Conservation (phyloP, 139 green algal species). For the Chlorella sp. region DNA sequence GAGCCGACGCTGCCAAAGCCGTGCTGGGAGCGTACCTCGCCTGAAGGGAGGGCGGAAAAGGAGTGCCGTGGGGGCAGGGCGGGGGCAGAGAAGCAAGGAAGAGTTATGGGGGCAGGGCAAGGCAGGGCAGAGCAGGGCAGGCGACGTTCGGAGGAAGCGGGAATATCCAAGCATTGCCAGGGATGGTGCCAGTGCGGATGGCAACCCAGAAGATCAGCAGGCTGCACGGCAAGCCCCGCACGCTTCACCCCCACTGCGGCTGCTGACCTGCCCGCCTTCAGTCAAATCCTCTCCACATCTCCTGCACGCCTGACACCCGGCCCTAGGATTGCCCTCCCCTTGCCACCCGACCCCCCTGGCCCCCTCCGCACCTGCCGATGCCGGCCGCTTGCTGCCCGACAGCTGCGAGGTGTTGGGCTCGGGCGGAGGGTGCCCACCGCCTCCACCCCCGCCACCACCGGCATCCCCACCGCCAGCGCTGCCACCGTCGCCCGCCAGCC, state of each 20-base stretch:
- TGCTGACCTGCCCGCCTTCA: background rate
- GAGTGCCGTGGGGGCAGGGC: too few species aligned
- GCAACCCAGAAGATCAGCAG: too few species aligned
- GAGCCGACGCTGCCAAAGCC: too few species aligned
- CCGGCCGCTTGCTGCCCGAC: slow-evolving; percentile 10
- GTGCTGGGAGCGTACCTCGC: background rate
- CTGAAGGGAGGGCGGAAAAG: background rate
- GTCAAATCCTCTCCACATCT: background rate
- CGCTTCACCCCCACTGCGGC: background rate
- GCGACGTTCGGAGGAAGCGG: too few species aligned
- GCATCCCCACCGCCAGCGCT: background rate
- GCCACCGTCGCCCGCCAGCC: background rate
- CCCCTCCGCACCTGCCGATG: background rate
- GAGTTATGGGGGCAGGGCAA: too few species aligned
- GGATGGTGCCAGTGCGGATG: too few species aligned
- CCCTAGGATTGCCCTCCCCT: too few species aligned
- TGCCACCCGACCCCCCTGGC: background rate
- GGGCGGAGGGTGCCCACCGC: background rate
- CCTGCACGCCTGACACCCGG: too few species aligned
- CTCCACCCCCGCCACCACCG: background rate
- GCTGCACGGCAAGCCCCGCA: too few species aligned
- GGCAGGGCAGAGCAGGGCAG: too few species aligned
- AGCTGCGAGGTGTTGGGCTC: slow-evolving; percentile 3
- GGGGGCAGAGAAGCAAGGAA: too few species aligned
- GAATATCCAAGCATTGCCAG: too few species aligned